Percentiles rank a stretch among this genome's conserved stretches.
These are phyloP conservation scores for Vickermania ingenoplastis DNA, from an alignment of 208 protist genomes.

Conservation along the genomic window DNA sequence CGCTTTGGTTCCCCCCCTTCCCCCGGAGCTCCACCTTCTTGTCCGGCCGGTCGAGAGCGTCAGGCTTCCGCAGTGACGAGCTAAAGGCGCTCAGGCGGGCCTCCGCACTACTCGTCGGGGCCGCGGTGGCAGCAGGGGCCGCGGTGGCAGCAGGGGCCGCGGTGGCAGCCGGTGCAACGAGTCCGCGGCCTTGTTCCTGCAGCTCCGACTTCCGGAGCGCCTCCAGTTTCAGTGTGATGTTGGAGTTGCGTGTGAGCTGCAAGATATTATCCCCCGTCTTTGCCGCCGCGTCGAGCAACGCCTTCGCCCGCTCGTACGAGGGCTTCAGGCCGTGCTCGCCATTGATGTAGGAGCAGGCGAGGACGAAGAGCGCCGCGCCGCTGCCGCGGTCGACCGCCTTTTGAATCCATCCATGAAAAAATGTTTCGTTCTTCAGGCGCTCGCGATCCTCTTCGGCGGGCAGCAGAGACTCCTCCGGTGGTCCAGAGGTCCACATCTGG, in stretches of 20 bases:
- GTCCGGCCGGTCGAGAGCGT: neutral
- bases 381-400: constrained; percentile 77
- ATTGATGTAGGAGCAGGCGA: constrained; percentile 75
- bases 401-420: constrained; percentile 81
- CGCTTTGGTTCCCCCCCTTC: neutral
- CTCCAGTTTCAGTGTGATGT: constrained; percentile 58
- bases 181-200: neutral
- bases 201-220: constrained; percentile 51
- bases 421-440: constrained; percentile 39
- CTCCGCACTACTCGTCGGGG: neutral
- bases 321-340: constrained; percentile 69
- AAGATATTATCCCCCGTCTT: constrained; percentile 54
- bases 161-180: neutral
- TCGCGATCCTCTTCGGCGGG: constrained; percentile 52
- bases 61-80: neutral
- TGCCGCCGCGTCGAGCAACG: constrained; percentile 53
- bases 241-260: constrained; percentile 26
- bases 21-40: neutral
- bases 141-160: neutral
- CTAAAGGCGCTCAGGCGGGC: neutral
- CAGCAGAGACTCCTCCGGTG: constrained; percentile 56
- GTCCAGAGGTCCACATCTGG: constrained; percentile 73
- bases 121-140: constrained; percentile 32
- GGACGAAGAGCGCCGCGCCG: constrained; percentile 81
- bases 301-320: constrained; percentile 65